phyloP scores from a whole-genome alignment of 148 eudicot species.

The Vaccinium darrowii region DNA sequence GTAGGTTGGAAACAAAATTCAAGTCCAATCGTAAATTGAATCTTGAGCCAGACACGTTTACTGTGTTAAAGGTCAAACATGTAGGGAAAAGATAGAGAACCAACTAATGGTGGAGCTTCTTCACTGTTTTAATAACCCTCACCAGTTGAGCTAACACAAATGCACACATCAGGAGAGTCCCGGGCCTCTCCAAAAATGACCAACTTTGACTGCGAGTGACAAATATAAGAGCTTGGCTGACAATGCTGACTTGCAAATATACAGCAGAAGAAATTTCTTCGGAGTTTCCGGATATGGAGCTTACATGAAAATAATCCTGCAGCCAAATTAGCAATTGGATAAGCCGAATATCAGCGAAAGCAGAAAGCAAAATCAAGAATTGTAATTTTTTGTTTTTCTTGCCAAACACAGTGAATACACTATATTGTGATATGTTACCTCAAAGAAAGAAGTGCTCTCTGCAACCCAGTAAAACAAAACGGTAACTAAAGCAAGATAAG shows the following conservation, averaged over 20 bases:
- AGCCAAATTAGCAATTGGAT: not conserved
- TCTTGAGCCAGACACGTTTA: not conserved
- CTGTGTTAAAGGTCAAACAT: not conserved
- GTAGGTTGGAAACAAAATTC: not conserved
- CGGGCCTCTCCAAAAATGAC: constrained; percentile 80
- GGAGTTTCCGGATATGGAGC: constrained; percentile 44
- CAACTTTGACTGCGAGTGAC: constrained; percentile 81
- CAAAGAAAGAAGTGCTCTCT: constrained; percentile 51
- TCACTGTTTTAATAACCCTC: constrained; percentile 10
- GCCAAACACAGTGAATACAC: not conserved
- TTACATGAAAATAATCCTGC: constrained; percentile 54
- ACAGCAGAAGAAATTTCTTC: constrained; percentile 67
- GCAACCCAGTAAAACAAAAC: constrained; percentile 74
- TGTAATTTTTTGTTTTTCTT: not conserved
- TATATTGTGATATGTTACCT: constrained; percentile 35
- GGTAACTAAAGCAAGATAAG: constrained; percentile 70
- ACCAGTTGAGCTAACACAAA: constrained; percentile 74
- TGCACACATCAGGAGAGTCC: constrained; percentile 60
- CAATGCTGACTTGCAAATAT: constrained; percentile 80
- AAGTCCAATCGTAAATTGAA: not conserved
- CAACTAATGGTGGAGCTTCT: constrained; percentile 10
- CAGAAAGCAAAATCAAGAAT: not conserved
- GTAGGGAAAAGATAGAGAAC: not conserved
- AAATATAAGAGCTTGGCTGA: constrained; percentile 82
- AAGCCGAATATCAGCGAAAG: constrained; percentile 4